phyloP scores from a whole-genome alignment of 768 basidiomycete species.

The Leccinum variicolor region DNA sequence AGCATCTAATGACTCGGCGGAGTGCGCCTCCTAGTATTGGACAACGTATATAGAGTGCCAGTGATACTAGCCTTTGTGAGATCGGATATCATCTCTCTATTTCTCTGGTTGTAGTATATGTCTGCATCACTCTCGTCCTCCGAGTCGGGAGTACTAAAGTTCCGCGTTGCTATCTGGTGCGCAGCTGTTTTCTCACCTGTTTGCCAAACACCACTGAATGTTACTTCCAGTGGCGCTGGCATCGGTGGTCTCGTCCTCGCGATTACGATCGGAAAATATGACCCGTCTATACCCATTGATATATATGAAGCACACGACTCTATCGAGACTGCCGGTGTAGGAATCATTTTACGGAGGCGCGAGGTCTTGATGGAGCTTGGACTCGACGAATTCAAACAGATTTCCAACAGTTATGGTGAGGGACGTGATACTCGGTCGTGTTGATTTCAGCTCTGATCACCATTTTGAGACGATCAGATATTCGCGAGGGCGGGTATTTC shows the following conservation, averaged over 20 bases:
- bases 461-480: conserved; percentile 24
- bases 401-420: conserved; percentile 15
- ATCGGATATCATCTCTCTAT: not conserved
- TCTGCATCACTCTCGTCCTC: not conserved
- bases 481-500: conserved; percentile 28
- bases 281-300: conserved; percentile 33
- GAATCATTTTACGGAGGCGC: conserved; percentile 45
- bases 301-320: conserved; percentile 45
- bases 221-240: conserved; percentile 32
- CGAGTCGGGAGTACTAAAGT: conserved; percentile 3
- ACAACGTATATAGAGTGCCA: not conserved
- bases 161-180: conserved; percentile 25
- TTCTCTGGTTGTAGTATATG: not conserved
- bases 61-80: not conserved
- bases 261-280: conserved; percentile 32
- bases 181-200: not conserved
- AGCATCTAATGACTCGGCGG: too few relatives aligned
- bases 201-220: not conserved
- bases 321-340: conserved; percentile 37
- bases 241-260: conserved; percentile 44
- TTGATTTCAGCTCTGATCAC: not conserved
- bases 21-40: too few relatives aligned
- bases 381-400: conserved; percentile 30
- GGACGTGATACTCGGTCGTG: conserved; percentile 1
- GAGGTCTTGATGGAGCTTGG: conserved; percentile 41